Percentiles rank a stretch among this genome's conserved stretches.
phyloP scores from a whole-genome alignment of 306 rosid species.

The Sicyos edulis region DNA sequence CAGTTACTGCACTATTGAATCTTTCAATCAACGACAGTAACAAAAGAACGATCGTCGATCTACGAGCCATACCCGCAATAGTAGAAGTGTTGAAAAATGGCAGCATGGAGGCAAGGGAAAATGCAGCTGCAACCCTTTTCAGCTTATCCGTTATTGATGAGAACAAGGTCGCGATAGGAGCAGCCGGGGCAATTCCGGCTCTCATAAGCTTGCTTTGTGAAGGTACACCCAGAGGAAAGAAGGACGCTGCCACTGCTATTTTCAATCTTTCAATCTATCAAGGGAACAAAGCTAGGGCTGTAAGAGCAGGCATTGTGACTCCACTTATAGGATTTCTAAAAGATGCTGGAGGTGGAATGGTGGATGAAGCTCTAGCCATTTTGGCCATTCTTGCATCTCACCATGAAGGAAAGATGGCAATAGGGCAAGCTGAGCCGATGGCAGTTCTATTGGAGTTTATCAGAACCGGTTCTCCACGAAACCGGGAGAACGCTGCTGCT shows the following conservation, averaged over 20 bases:
- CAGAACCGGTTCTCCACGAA: constrained; percentile 88
- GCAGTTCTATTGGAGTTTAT: constrained; percentile 67
- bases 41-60: constrained; percentile 82
- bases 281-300: constrained; percentile 95
- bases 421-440: constrained; percentile 64
- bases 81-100: constrained; percentile 87
- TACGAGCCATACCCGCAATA: constrained; percentile 89
- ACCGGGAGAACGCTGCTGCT: constrained; percentile 85
- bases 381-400: constrained; percentile 86
- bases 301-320: constrained; percentile 76
- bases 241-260: constrained; percentile 97
- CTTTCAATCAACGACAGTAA: constrained; percentile 82
- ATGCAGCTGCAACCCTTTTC: constrained; percentile 97
- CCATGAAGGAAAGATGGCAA: constrained; percentile 66
- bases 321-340: constrained; percentile 68
- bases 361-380: constrained; percentile 90
- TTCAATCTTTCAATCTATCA: constrained; percentile 88
- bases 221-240: constrained; percentile 96
- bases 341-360: constrained; percentile 96
- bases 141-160: constrained; percentile 87
- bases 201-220: constrained; percentile 75
- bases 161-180: constrained; percentile 87
- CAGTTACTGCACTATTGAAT: constrained; percentile 94
- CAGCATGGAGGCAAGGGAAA: constrained; percentile 97
- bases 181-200: constrained; percentile 98